Evolutionary conservation across 2,329 filamentous ascomycete species (phyloP).

Genomic region (Chaetomiaceae sp.): DNA sequence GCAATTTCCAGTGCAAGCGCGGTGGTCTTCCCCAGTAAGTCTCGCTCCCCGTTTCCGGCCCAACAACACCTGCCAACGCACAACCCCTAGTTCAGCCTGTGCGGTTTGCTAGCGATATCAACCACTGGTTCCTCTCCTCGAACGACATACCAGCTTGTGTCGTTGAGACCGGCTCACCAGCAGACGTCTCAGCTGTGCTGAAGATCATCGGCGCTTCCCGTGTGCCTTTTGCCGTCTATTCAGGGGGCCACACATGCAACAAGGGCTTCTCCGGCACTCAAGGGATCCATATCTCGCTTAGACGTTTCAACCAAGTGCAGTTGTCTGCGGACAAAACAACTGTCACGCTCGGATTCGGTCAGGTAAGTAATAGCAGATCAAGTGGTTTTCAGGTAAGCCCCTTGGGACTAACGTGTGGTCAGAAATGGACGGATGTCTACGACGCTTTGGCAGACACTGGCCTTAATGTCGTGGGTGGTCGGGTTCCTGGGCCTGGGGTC

Average conservation of each 20-base stretch:
- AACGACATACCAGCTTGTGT: conserved; percentile 26
- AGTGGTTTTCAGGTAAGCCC: no score
- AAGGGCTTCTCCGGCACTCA: conserved; percentile 27
- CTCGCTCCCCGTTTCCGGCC: no score
- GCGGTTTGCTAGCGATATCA: conserved; percentile 10
- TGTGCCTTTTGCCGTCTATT: conserved; percentile 26
- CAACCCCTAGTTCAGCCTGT: conserved; percentile 1
- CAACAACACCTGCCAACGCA: no score
- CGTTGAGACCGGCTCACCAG: conserved; percentile 23
- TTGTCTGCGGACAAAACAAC: conserved; percentile 21
- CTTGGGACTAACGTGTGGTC: no score
- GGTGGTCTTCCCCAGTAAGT: conserved; percentile 15
- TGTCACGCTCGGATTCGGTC: conserved; percentile 25
- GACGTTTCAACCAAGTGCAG: conserved; percentile 20
- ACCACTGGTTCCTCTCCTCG: conserved; percentile 30
- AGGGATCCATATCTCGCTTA: conserved; percentile 26
- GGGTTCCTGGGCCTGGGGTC: conserved; percentile 25
- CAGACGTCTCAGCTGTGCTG: conserved; percentile 27
- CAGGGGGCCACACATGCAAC: conserved; percentile 28
- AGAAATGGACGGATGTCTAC: conserved; percentile 26
- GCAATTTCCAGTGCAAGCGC: conserved; percentile 8
- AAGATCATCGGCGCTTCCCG: conserved; percentile 22
- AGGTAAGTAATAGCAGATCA: conserved; percentile 7
- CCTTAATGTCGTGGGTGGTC: conserved; percentile 27
- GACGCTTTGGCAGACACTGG: conserved; percentile 19